Percentiles rank a stretch among this genome's conserved stretches.
Evolutionary conservation across 164 flowering plant species (phyloP).

Genomic region (Vitis rupestris): DNA sequence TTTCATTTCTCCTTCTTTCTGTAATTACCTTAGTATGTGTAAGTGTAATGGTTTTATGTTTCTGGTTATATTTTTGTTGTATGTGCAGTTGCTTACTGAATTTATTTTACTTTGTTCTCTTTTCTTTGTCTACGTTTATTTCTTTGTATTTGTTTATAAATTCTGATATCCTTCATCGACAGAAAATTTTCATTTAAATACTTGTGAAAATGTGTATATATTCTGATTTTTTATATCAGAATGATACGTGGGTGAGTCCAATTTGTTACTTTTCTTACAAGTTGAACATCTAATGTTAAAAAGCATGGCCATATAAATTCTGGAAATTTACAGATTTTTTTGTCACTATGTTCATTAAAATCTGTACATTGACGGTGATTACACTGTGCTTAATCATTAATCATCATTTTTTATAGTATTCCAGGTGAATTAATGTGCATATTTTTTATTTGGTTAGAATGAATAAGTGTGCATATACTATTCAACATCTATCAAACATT

Average conservation of each 20-base stretch:
- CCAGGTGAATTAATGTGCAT: background rate
- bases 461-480: background rate
- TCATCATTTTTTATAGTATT: background rate
- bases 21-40: too few species aligned
- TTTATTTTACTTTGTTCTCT: too few species aligned
- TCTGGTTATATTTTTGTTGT: too few species aligned
- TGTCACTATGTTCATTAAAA: background rate
- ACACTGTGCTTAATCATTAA: background rate
- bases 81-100: too few species aligned
- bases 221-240: background rate
- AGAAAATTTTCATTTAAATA: too few species aligned
- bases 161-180: too few species aligned
- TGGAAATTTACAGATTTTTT: background rate
- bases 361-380: background rate
- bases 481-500: background rate
- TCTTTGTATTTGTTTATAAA: too few species aligned
- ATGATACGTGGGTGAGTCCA: background rate
- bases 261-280: background rate
- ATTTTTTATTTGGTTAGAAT: too few species aligned
- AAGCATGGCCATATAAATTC: background rate
- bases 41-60: too few species aligned
- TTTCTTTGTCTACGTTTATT: too few species aligned
- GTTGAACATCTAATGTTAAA: background rate
- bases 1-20: too few species aligned
- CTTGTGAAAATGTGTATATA: too few species aligned